Conservation (phyloP, 176 grass and related monocot species). For the Carex kokanica region DNA sequence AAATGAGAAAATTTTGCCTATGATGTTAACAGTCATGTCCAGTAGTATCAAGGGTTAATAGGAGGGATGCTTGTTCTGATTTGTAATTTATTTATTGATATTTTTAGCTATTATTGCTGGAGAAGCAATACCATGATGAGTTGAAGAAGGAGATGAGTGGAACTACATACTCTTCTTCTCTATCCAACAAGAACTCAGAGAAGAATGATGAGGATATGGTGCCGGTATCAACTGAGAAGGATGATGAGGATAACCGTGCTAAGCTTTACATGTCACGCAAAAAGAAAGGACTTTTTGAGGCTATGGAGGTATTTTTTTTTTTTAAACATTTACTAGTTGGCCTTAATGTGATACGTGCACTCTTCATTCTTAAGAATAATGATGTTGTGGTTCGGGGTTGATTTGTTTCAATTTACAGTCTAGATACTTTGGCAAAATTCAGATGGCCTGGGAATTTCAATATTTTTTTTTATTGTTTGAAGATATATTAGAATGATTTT, state of each 20-base stretch:
- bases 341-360: constrained; percentile 4
- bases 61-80: neutral
- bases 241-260: constrained; percentile 36
- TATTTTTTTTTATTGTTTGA: neutral
- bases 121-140: constrained; percentile 92
- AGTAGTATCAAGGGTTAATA: neutral
- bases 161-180: constrained; percentile 45
- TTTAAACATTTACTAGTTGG: neutral
- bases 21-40: neutral
- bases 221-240: constrained; percentile 1
- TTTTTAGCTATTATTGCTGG: constrained; percentile 64
- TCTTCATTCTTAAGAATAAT: neutral
- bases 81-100: neutral
- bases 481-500: constrained; percentile 2
- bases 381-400: neutral
- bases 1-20: no score
- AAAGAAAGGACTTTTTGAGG: constrained; percentile 53
- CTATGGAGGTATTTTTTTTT: constrained; percentile 59
- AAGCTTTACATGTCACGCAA: constrained; percentile 60
- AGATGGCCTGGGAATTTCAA: neutral
- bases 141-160: constrained; percentile 78
- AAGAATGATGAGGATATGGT: constrained; percentile 26
- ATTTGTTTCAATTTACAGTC: neutral
- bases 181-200: constrained; percentile 48
- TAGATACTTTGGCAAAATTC: neutral